Percentiles rank a stretch among this genome's conserved stretches.
phyloP scores from a whole-genome alignment of 2,329 filamentous ascomycete species.

The Simplicillium sp. region DNA sequence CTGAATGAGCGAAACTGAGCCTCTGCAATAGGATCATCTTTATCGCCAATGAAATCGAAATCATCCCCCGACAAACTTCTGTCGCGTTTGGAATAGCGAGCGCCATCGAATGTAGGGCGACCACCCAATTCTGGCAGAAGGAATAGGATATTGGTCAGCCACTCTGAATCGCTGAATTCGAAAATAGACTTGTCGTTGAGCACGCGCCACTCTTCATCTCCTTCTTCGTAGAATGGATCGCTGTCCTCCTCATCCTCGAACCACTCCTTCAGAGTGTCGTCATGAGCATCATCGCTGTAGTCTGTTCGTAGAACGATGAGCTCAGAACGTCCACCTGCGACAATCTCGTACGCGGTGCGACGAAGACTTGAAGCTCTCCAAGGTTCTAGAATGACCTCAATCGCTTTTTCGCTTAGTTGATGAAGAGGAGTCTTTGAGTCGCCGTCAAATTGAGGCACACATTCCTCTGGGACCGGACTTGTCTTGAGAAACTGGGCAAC shows the following conservation, averaged over 20 bases:
- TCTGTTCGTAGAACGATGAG: slow-evolving; percentile 5
- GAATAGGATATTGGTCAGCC: background rate
- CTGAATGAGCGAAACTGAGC: too few species aligned
- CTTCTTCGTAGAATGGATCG: slow-evolving; percentile 1
- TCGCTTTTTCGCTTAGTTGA: background rate
- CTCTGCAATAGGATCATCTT: too few species aligned
- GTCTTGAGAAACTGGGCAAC: slow-evolving; percentile 1
- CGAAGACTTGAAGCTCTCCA: slow-evolving; percentile 1
- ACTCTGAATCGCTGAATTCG: slow-evolving; percentile 1
- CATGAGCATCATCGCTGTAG: slow-evolving; percentile 2
- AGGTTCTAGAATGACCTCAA: background rate
- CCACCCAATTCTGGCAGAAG: slow-evolving; percentile 5
- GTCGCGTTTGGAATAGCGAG: too few species aligned
- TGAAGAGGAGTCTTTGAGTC: background rate
- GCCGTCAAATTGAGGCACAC: background rate
- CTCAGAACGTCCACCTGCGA: background rate
- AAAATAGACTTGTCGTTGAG: slow-evolving; percentile 4
- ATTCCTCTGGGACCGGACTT: background rate
- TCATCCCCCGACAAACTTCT: too few species aligned
- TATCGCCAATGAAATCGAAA: too few species aligned
- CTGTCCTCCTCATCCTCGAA: slow-evolving; percentile 1
- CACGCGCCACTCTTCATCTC: slow-evolving; percentile 2
- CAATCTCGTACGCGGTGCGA: slow-evolving; percentile 1
- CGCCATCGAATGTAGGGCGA: background rate
- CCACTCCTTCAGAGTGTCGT: slow-evolving; percentile 2